These are phyloP conservation scores for Leccinum incarnatum DNA, from an alignment of 768 basidiomycete species.

Conservation along the genomic window DNA sequence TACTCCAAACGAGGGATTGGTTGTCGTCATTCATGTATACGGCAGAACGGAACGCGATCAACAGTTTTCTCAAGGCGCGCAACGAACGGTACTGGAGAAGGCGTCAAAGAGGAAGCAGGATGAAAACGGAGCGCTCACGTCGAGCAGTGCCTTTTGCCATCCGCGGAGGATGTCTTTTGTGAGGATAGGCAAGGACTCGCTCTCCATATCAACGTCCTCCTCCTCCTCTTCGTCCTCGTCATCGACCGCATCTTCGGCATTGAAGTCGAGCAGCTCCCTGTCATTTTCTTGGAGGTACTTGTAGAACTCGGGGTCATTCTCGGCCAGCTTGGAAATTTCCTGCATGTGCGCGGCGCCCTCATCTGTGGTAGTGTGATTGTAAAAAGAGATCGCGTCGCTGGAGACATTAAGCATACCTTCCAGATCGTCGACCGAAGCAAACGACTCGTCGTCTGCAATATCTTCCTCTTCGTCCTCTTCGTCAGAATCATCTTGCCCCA, in stretches of 20 bases:
- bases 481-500: slow-evolving; percentile 27
- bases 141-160: slow-evolving; percentile 89
- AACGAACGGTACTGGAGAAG: slow-evolving; percentile 75
- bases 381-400: not conserved
- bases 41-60: slow-evolving; percentile 90
- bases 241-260: slow-evolving; percentile 44
- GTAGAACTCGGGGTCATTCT: slow-evolving; percentile 99
- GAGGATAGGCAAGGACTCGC: slow-evolving; percentile 49
- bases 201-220: slow-evolving; percentile 40
- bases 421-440: slow-evolving; percentile 75
- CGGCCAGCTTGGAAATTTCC: slow-evolving; percentile 83
- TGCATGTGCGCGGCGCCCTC: slow-evolving; percentile 73
- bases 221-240: slow-evolving; percentile 47
- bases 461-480: slow-evolving; percentile 44
- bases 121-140: slow-evolving; percentile 46
- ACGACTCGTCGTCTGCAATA: slow-evolving; percentile 57
- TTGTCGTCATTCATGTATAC: slow-evolving; percentile 87
- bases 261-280: slow-evolving; percentile 82
- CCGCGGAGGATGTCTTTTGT: slow-evolving; percentile 66
- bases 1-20: slow-evolving; percentile 77
- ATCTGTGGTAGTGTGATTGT: slow-evolving; percentile 38
- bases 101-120: not conserved
- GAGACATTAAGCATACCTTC: slow-evolving; percentile 45
- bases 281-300: slow-evolving; percentile 98
- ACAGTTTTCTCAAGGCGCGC: slow-evolving; percentile 74